These are phyloP conservation scores for Neodidymelliopsis sp. DNA, from an alignment of 2,329 filamentous ascomycete species.

Conservation along the genomic window DNA sequence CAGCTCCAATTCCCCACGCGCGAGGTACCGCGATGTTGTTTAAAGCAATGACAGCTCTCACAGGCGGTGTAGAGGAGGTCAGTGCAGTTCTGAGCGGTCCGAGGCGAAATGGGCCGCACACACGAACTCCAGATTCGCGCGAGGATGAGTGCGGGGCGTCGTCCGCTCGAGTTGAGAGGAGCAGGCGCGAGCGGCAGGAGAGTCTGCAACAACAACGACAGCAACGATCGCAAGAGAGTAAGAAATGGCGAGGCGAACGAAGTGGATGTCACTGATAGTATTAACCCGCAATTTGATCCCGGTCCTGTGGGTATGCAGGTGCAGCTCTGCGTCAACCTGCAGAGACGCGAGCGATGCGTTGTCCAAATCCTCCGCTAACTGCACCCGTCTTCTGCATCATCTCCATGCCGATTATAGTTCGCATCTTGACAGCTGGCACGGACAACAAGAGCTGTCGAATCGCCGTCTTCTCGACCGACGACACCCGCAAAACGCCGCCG, in stretches of 20 bases:
- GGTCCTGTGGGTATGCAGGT: constrained; percentile 43
- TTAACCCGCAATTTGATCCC: constrained; percentile 44
- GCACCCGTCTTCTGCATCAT: constrained; percentile 38
- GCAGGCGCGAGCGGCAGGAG: constrained; percentile 7
- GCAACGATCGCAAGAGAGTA: constrained; percentile 25
- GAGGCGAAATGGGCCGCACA: constrained; percentile 38
- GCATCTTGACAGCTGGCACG: constrained; percentile 50
- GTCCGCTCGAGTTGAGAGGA: constrained; percentile 19
- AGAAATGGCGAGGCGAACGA: constrained; percentile 38
- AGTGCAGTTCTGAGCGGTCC: constrained; percentile 44
- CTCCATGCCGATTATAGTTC: constrained; percentile 36
- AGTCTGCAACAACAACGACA: constrained; percentile 13
- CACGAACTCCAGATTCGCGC: constrained; percentile 26
- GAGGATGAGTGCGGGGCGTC: constrained; percentile 21
- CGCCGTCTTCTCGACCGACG: constrained; percentile 27
- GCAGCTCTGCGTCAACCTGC: constrained; percentile 52
- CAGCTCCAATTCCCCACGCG: constrained; percentile 39
- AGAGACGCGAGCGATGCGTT: constrained; percentile 46
- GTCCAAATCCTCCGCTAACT: constrained; percentile 46
- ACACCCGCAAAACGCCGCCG: constrained; percentile 27
- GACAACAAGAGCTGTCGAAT: constrained; percentile 31
- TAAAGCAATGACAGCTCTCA: constrained; percentile 33
- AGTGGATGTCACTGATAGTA: constrained; percentile 39
- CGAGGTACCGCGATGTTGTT: constrained; percentile 42
- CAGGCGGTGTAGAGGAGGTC: constrained; percentile 51